Base-by-base conservation (phyloP, 768 basidiomycete species). In the Chalciporus pseudorubinellus region DNA sequence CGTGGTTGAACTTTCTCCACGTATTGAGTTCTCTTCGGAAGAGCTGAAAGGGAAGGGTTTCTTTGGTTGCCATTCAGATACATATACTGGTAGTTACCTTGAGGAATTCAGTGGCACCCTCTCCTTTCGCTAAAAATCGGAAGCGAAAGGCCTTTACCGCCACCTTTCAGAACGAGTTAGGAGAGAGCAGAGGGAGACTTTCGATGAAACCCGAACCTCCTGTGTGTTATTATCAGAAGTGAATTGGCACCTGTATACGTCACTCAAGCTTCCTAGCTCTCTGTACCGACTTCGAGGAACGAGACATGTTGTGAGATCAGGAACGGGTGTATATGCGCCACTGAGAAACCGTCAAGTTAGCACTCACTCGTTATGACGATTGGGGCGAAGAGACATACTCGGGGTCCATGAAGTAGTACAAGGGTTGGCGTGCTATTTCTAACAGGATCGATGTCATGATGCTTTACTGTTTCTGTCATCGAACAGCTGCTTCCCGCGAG, bases 1-100 rank as follows among this genome's bases (percentile, higher is more conserved):
- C 38, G 46, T 69, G 68, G 7, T 39, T 26, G 3, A 69, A 41
- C 39, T 33, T 43, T 36, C 38, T 59, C 67, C 62, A 68, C 4
- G 62, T 44, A 12, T 51, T 43, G n/a, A 69, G 50, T 39, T 65
- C 67, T 24, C 57, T 29, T 28, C 53, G 50, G 29, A 63, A 22
- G 20, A 50, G 33, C 66, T 61, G 29, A 16, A 19, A 39, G 20
- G n/a, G 34, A 36, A n/a, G 34, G n/a, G 34, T 16, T 16, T n/a
- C 5, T 36, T 36, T 36, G n/a, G 31, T 8, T 16, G 18, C 9
- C 7, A 5, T 5, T 42, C 2, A 38, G 41, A 20, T 5, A 16
- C 8, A 10, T 18, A 28, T 42, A 7, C 21, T n/a, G 3, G 18
- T 20, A 20, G 18, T 22, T 31, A 56, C 43, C 51, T 41, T 41